Conservation (phyloP, 441 rosid genomes). For the Sinapis alba region DNA sequence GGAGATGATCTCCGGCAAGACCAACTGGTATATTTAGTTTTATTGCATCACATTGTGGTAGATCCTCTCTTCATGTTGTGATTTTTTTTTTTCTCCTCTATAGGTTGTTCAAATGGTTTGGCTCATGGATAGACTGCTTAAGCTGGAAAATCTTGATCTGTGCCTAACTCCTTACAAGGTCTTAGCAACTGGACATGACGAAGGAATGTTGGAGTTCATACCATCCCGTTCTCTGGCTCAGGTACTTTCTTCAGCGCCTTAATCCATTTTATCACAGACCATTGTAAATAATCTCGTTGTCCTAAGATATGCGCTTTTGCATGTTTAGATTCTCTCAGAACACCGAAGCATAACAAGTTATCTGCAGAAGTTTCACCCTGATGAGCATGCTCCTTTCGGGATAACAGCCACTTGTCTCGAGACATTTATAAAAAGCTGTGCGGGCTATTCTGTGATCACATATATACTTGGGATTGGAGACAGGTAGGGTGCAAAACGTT, state of each 20-base stretch:
- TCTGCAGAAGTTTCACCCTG: constrained; percentile 95
- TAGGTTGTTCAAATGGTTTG: constrained; percentile 99
- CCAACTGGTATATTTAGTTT: constrained; percentile 70
- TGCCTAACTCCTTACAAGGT: constrained; percentile 92
- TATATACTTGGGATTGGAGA: constrained; percentile 97
- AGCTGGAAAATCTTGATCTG: constrained; percentile 94
- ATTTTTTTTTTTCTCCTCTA: neutral
- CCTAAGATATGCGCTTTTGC: constrained; percentile 22
- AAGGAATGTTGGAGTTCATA: constrained; percentile 98
- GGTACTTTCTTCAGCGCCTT: constrained; percentile 53
- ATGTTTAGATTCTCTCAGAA: constrained; percentile 84
- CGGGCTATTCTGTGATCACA: constrained; percentile 98
- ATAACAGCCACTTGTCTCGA: constrained; percentile 96
- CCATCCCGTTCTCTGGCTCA: constrained; percentile 93
- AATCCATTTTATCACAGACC: too few species aligned
- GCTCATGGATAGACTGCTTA: constrained; percentile 97
- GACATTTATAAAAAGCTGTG: constrained; percentile 98
- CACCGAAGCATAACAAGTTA: constrained; percentile 92
- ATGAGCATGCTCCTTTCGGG: constrained; percentile 96
- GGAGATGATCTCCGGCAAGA: constrained; percentile 99
- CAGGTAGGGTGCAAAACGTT: constrained; percentile 50
- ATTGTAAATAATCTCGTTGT: neutral
- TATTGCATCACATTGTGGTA: neutral
- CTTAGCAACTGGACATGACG: constrained; percentile 97
- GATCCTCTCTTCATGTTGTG: constrained; percentile 1